phyloP scores from a whole-genome alignment of 2,329 filamentous ascomycete genomes.

The Fusarium burgessii region DNA sequence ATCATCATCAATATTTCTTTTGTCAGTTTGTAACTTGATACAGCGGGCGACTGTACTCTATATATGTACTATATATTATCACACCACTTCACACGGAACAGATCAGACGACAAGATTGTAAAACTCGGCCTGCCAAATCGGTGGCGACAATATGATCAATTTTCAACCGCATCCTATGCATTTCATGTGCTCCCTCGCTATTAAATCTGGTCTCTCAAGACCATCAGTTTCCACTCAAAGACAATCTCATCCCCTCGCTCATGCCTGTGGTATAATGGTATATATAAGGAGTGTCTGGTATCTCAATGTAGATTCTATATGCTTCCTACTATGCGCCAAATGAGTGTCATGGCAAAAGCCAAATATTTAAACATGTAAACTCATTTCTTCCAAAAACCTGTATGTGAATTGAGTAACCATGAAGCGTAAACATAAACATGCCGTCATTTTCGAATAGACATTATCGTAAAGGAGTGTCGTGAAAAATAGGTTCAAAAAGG shows the following conservation, averaged over 20 bases:
- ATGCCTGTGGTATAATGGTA: constrained; percentile 20
- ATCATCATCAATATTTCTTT: background rate
- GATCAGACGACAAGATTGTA: constrained; percentile 11
- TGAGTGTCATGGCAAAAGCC: constrained; percentile 40
- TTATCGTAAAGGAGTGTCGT: constrained; percentile 45
- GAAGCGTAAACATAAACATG: constrained; percentile 33
- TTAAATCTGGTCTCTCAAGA: constrained; percentile 13
- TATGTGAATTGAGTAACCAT: constrained; percentile 38
- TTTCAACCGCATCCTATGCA: constrained; percentile 9
- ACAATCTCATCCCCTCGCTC: background rate
- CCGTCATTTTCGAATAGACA: constrained; percentile 33
- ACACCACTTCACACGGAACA: background rate
- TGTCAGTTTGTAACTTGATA: background rate
- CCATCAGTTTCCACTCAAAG: background rate
- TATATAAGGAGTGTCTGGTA: constrained; percentile 45
- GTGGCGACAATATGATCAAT: constrained; percentile 23
- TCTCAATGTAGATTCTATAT: constrained; percentile 36
- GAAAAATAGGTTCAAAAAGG: constrained; percentile 28
- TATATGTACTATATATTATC: background rate
- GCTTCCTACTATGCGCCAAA: constrained; percentile 42
- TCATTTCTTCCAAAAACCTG: background rate
- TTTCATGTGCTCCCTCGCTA: background rate
- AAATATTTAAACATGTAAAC: constrained; percentile 22
- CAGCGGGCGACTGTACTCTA: background rate
- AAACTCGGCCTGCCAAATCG: constrained; percentile 24